Conservation (phyloP, 2,329 filamentous ascomycete genomes). For the Fusarium napiforme region DNA sequence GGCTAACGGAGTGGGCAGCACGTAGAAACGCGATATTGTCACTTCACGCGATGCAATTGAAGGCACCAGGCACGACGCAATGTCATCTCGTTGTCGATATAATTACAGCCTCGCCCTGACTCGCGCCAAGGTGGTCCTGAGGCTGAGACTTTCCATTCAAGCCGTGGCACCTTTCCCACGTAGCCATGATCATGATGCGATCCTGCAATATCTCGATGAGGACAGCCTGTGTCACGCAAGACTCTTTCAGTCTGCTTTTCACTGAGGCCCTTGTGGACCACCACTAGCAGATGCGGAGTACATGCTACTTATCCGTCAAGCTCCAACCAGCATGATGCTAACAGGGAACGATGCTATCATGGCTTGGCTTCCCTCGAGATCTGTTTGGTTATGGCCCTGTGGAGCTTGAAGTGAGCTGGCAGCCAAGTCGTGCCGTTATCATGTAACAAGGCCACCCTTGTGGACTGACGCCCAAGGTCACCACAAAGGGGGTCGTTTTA, state of each 20-base stretch:
- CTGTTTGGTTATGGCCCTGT: constrained; percentile 41
- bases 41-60: constrained; percentile 27
- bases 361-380: constrained; percentile 40
- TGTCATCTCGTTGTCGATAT: background rate
- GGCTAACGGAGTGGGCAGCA: constrained; percentile 46
- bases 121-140: background rate
- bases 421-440: constrained; percentile 44
- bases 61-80: background rate
- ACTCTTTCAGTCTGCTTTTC: constrained; percentile 26
- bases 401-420: constrained; percentile 43
- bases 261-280: constrained; percentile 37
- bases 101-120: background rate
- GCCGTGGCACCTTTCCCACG: constrained; percentile 23
- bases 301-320: constrained; percentile 38
- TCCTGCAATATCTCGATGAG: constrained; percentile 44
- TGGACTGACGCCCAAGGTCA: constrained; percentile 17
- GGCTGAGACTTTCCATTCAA: constrained; percentile 13
- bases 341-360: constrained; percentile 42
- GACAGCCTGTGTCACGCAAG: constrained; percentile 36
- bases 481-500: constrained; percentile 42
- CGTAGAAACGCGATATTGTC: constrained; percentile 32
- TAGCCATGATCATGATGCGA: constrained; percentile 37
- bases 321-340: constrained; percentile 34
- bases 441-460: constrained; percentile 34
- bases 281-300: constrained; percentile 43